Base-by-base conservation (phyloP, 2,329 filamentous ascomycete species). In the Aureobasidium leucospermi region DNA sequence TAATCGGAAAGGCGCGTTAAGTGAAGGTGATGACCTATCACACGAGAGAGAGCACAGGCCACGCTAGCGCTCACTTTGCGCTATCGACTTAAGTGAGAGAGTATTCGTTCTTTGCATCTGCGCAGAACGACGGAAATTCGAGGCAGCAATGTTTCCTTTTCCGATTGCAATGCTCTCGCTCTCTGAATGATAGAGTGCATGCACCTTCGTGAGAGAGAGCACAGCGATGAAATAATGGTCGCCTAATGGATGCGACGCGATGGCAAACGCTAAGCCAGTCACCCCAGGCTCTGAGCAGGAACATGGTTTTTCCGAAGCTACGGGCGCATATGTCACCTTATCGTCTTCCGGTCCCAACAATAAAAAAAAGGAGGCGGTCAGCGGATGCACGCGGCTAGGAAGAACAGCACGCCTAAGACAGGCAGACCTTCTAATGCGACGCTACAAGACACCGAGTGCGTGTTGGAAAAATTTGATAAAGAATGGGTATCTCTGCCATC, bases 11-110 rank as follows among this genome's bases (percentile, higher is more conserved):
- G n/a, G 29, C 51, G 51, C 51, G 51, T 41, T 42, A 41, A 29
- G 23, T 42, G 36, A 52, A 5, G 41, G 9, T 10, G 10, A 43
- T 32, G 38, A 43, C 51, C 51, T 55, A 43, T 55, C 51, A 55
- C 39, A 55, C 34, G 39, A 43, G 48, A 41, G 23, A 32, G 15
- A 19, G 51, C 51, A 55, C 51, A 43, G 39, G 39, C 51, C 51
- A 55, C 28, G 38, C 39, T 43, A 55, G 39, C 38, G 48, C 48
- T 55, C 51, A 55, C 51, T 34, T 55, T 43, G 28, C 39, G 28
- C 51, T 32, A 55, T 55, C 39, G 36, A 36, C 48, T 41, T 55
- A 34, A 55, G n/a, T 34, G 51, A 55, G 51, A 32, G 38, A 41
- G 11, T 42, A 34, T 42, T 29, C 38, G 38, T 32, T 43, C 16